phyloP scores from a whole-genome alignment of 1,284 basidiomycete genomes.

The Ganoderma resinaceum region DNA sequence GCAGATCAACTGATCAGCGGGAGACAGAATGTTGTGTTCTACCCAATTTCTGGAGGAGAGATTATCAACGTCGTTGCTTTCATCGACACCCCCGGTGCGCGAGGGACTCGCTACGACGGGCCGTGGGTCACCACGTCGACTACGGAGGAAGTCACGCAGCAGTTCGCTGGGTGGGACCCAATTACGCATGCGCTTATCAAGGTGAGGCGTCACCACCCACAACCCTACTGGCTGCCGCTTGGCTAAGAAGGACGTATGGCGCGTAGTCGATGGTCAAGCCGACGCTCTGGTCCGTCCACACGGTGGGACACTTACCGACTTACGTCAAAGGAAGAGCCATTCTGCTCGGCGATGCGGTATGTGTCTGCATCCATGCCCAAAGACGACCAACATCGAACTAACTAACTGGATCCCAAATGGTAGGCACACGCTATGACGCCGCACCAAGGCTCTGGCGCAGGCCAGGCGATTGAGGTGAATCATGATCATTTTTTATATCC shows the following conservation, averaged over 20 bases:
- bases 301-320: conserved; percentile 34
- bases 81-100: conserved; percentile 26
- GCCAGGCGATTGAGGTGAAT: conserved; percentile 48
- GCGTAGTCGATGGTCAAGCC: conserved; percentile 39
- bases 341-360: conserved; percentile 47
- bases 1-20: neutral
- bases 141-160: conserved; percentile 12
- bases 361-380: conserved; percentile 4
- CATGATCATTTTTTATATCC: neutral
- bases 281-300: conserved; percentile 44
- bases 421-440: conserved; percentile 53
- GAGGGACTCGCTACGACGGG: conserved; percentile 39
- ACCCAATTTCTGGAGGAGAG: conserved; percentile 19
- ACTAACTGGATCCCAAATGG: neutral
- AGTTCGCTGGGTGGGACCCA: conserved; percentile 35
- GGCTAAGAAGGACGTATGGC: neutral
- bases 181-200: neutral
- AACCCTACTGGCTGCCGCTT: conserved; percentile 26
- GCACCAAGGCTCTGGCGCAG: conserved; percentile 47
- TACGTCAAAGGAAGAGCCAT: conserved; percentile 39
- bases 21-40: conserved; percentile 12
- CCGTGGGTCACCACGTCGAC: conserved; percentile 34
- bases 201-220: neutral
- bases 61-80: conserved; percentile 36
- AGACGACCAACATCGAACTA: neutral